Conservation (phyloP, 805 yeast species). For the Metschnikowia similis region DNA sequence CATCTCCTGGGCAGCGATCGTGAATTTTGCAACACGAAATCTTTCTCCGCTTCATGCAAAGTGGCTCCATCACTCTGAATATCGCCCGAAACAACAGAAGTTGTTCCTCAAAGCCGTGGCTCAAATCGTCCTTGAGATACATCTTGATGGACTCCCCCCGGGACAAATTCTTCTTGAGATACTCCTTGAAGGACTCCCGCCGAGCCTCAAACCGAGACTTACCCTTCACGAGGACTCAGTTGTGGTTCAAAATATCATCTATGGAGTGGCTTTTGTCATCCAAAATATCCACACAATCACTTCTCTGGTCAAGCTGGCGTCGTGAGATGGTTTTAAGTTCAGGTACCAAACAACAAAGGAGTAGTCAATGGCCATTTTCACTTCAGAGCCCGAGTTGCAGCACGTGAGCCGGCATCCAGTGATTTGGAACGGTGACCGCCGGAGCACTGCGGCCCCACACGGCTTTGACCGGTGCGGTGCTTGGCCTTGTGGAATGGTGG, state of each 20-base stretch:
- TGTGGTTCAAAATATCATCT: conserved; percentile 17
- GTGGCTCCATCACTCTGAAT: conserved; percentile 3
- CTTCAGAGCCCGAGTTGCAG: conserved; percentile 12
- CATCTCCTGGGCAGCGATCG: conserved; percentile 26
- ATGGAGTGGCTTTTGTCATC: conserved; percentile 17
- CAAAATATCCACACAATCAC: conserved; percentile 23
- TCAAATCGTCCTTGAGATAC: conserved; percentile 23
- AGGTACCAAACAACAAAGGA: conserved; percentile 12
- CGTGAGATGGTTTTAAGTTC: conserved; percentile 2
- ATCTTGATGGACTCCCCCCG: no score
- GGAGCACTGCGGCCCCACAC: no score
- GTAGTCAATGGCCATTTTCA: conserved; percentile 12
- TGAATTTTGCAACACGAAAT: conserved; percentile 31
- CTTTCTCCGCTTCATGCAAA: conserved; percentile 25
- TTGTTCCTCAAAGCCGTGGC: conserved; percentile 20
- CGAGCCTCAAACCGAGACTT: conserved; percentile 26
- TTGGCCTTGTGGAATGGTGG: no score
- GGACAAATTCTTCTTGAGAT: no score
- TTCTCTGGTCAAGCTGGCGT: conserved; percentile 5
- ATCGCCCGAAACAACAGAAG: conserved; percentile 5
- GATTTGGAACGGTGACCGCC: no score
- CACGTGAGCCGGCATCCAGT: conserved; percentile 11
- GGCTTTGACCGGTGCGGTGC: no score
- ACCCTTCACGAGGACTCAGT: conserved; percentile 25
- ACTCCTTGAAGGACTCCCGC: conserved; percentile 19